These are phyloP conservation scores for Gardenia jasminoides DNA, from an alignment of 257 asterid species.

Conservation along the genomic window DNA sequence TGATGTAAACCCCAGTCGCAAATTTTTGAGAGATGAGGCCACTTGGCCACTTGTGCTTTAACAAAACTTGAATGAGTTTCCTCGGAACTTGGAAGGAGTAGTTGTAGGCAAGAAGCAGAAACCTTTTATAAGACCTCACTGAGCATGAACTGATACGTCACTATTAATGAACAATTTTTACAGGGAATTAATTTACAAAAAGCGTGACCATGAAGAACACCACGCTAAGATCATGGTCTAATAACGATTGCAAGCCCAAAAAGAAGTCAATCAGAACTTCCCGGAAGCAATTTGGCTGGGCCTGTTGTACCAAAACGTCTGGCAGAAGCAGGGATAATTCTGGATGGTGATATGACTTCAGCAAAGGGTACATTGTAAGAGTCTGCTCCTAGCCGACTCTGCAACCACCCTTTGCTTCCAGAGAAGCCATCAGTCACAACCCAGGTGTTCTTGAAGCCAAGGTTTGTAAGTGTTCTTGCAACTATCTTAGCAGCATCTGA, in stretches of 20 bases:
- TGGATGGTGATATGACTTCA: slow-evolving; percentile 72
- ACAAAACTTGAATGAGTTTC: no score
- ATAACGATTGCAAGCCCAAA: slow-evolving; percentile 19
- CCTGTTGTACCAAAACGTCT: slow-evolving; percentile 55
- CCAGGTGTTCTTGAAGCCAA: slow-evolving; percentile 90
- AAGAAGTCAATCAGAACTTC: slow-evolving; percentile 50
- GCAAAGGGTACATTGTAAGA: slow-evolving; percentile 66
- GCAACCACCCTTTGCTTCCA: slow-evolving; percentile 89
- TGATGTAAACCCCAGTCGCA: background rate
- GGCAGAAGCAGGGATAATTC: slow-evolving; percentile 57
- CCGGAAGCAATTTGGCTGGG: slow-evolving; percentile 73
- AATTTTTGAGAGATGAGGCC: background rate
- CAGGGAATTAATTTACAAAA: background rate
- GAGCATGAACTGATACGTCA: no score
- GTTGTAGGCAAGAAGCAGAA: background rate
- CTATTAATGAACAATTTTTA: background rate
- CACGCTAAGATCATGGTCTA: slow-evolving; percentile 2
- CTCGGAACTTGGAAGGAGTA: no score
- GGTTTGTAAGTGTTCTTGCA: slow-evolving; percentile 71
- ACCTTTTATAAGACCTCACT: background rate
- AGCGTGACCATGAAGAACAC: background rate
- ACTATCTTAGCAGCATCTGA: slow-evolving; percentile 79
- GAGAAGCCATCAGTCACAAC: slow-evolving; percentile 81
- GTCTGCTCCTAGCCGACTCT: slow-evolving; percentile 82
- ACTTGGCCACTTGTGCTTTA: background rate